Conservation (phyloP, 208 protist genomes). For the Plasmodiophora brassicae region DNA sequence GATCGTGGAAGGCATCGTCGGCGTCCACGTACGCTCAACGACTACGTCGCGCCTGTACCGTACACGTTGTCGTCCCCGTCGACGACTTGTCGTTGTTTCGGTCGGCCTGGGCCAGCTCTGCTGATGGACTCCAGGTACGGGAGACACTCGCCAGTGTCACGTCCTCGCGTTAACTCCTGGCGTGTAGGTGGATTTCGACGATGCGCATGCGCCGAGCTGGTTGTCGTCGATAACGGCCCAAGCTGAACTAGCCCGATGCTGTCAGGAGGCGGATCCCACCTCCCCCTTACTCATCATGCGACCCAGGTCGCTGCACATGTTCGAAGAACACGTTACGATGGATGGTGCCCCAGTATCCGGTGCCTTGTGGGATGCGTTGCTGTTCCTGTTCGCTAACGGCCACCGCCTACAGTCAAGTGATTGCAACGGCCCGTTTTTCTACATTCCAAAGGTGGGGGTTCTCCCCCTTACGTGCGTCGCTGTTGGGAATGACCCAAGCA, state of each 20-base stretch:
- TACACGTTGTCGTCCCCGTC: background rate
- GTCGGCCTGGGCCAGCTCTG: background rate
- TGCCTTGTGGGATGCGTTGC: background rate
- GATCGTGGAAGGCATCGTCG: background rate
- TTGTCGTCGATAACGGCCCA: background rate
- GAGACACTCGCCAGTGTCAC: background rate
- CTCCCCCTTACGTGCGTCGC: background rate
- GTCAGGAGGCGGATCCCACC: background rate
- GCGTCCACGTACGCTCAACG: background rate
- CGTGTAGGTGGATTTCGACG: slow-evolving; percentile 9
- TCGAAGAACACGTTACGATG: background rate
- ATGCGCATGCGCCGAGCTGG: background rate
- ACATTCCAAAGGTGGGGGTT: slow-evolving; percentile 5
- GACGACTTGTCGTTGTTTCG: background rate
- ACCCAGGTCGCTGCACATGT: background rate
- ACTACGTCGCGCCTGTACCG: background rate
- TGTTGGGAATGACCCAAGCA: background rate
- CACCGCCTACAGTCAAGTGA: background rate
- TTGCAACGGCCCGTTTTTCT: background rate
- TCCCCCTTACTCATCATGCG: background rate
- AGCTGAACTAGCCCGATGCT: background rate
- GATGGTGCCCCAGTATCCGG: background rate
- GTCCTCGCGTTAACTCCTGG: background rate
- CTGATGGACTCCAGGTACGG: background rate
- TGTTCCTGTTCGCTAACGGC: background rate